Evolutionary conservation across 768 basidiomycete species (phyloP), one percentile per base, ranked within the genome.

Genomic region (Cantharellus cinnabarinus): DNA sequence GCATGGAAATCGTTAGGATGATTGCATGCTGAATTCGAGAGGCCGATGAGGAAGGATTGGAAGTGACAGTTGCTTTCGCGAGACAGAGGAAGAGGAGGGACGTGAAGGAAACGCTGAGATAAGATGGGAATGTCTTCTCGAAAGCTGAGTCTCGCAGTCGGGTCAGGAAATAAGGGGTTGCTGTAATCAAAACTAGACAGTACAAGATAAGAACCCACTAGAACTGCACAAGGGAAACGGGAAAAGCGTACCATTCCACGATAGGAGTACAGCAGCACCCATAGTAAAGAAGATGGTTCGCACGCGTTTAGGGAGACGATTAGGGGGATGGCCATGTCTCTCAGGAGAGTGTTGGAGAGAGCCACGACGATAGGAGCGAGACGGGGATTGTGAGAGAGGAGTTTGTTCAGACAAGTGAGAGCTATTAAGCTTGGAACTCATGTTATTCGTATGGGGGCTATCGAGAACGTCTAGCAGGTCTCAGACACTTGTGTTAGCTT

Each of bases 131-230:
- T 4, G 78, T 76, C 10, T 74, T 67, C 59, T 76, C 72, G n/a
- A 84, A 64, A 0, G 79, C 68, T 2, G 86, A 84, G 15, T 74
- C 76, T 5, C 71, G 74, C 42, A 94, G 69, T 59, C 86, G 75
- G 0, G 85, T 78, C 41, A 83, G 67, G 67, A 94, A 88, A 68
- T 83, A 89, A 0, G 89, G 82, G 52, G 81, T 81, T 0, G 84
- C 88, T 39, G 88, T 94, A 37, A 94, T 89, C 66, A 91, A 72
- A 1, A 82, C 90, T 94, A 48, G 10, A 48, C 0, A 29, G 20
- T 29, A 29, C 20, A 29, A 29, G 20, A 29, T 29, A 29, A 29
- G 20, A 29, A 29, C 20, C 20, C 20, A 29, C 20, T 29, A 29
- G 20, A 29, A 29, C 1, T 29, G 20, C 20, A 29, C 20, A 29